Percentiles rank a stretch among this genome's conserved stretches.
Evolutionary conservation across 2,329 filamentous ascomycete species (phyloP).

Genomic region (Penicillium sumatraense): DNA sequence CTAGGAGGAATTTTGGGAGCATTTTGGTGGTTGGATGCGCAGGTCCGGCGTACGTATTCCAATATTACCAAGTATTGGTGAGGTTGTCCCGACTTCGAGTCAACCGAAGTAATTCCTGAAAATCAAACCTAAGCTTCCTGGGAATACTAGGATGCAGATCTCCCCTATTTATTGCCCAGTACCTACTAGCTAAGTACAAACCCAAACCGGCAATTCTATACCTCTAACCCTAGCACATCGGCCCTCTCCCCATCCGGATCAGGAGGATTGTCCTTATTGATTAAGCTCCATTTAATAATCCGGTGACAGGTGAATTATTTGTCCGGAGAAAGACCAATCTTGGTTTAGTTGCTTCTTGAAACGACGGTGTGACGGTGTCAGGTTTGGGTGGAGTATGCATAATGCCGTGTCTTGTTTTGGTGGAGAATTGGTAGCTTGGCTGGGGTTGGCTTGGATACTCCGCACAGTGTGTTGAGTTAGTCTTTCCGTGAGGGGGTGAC

Average conservation of each 20-base stretch:
- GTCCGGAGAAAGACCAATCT: background rate
- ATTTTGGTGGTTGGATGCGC: slow-evolving; percentile 4
- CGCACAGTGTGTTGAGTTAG: too few species aligned
- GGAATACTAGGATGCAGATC: too few species aligned
- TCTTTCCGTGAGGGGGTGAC: background rate
- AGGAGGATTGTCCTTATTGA: background rate
- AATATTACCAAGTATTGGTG: too few species aligned
- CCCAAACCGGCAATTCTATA: background rate
- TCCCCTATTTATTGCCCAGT: background rate
- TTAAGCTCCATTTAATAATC: background rate
- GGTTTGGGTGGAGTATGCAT: background rate
- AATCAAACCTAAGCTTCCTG: too few species aligned
- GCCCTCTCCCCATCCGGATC: background rate
- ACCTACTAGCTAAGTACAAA: too few species aligned
- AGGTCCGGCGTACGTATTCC: background rate
- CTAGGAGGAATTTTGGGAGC: slow-evolving; percentile 21
- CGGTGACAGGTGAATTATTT: background rate
- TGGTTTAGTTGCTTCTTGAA: background rate
- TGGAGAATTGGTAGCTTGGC: background rate
- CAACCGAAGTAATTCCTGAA: too few species aligned
- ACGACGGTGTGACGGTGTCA: slow-evolving; percentile 4
- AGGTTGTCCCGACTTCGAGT: too few species aligned
- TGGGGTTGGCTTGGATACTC: background rate
- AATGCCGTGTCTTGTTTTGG: background rate
- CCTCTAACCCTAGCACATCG: background rate